Evolutionary conservation across 192 early-diverging fungal species (phyloP), one percentile per base, ranked within the genome.

Genomic region (Entomortierella chlamydospora): DNA sequence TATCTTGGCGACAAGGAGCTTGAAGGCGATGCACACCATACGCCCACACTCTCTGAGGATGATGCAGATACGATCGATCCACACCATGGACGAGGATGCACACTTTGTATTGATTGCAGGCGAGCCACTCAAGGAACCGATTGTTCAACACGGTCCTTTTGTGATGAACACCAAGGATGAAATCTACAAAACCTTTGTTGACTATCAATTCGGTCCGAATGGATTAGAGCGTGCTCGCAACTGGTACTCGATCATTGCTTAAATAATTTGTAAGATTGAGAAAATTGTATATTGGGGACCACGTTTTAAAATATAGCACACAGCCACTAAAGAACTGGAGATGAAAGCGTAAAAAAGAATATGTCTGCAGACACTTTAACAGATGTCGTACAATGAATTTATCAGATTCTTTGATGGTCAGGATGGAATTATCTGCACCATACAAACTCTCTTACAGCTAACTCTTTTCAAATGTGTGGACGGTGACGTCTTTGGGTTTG

Each of bases 111-210:
- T 88, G 23, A 72, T 88, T 57, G 82, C 68, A 37, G 87, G 83
- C 13, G 64, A 83, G 47, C 87, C 87, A 15, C 68, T 89, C 20
- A 71, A 61, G 37, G 87, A 89, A 67, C 87, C 86, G 4, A 72
- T 90, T 23, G 76, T 82, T 8, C 84, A 86, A 63, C 85, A 85
- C 53, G 90, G 90, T 1, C 90, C 90, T 1, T 91, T 91, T 83
- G 90, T 91, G n/a, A 86, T 88, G 90, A 91, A 91, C 70, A 81
- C 73, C 15, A 66, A 68, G 18, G 81, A 86, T 25, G 90, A 91
- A 53, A 87, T 91, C 53, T 57, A 43, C 41, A 62, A 84, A 30
- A 83, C 85, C 9, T 83, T 91, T 53, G 64, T 53, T 22, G 92
- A 93, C 67, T 93, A 88, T 69, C 68, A 91, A 56, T 50, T 61